Base-by-base conservation (phyloP, 1,139 yeast species). In the Saccharomyces hybrid region DNA sequence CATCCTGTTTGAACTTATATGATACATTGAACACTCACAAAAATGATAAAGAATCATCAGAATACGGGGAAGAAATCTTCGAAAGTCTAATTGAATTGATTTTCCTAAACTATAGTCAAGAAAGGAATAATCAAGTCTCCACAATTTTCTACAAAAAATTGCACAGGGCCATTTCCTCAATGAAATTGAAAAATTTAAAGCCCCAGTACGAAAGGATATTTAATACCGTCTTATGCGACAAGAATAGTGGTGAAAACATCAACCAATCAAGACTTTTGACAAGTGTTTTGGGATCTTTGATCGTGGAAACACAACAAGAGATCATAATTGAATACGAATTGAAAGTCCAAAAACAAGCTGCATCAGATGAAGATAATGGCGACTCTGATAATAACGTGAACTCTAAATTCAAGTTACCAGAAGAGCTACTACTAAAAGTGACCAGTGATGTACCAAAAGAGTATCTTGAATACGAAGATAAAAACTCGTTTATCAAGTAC, bases 281-380 rank as follows among this genome's bases (percentile, higher is more conserved):
- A 7, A 55, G 61, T 2, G 62, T 76, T 16, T 66, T 81, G 51
- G 66, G 65, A n/a, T 59, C 58, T 7, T 51, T 74, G 14, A 73
- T 81, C 6, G 52, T 66, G 12, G 63, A 63, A 6, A 71, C 64
- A 46, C 86, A 85, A 62, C 82, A 82, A 62, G 82, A 80, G 28
- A 70, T 78, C 49, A 85, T 83, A 2, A 76, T 86, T 50, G 88
- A 86, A 53, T 80, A 77, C 62, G 86, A 84, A 56, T 73, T 86
- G 55, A 68, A 69, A 53, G 66, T 65, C 67, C 59, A 62, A 68
- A 64, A 31, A 61, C 49, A 54, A n/a, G 60, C 59, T 32, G 63
- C 62, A 21, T 55, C 59, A 6, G 57, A 58, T 24, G 56, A 56
- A 12, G 63, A 61, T 4, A 64, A 54, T 41, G 53, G 55, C 3